Base-by-base conservation (phyloP, 2,329 filamentous ascomycete species). In the Neonectria punicea region DNA sequence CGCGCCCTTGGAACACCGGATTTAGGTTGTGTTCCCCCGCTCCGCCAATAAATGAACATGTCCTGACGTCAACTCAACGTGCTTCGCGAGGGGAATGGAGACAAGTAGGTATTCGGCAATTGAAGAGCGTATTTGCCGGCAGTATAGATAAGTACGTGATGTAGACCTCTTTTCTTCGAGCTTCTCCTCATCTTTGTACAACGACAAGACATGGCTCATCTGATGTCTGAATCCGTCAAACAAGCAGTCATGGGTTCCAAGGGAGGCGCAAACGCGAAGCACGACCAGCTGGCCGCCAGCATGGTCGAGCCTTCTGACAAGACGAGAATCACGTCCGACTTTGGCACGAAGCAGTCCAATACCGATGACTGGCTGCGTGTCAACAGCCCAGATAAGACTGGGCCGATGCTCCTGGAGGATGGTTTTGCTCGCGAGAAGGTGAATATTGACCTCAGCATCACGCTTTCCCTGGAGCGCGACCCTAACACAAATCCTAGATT, bases 341-440 rank as follows among this genome's bases (percentile, higher is more conserved):
- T 86, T 80, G 93, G 93, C 22, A 88, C 91, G 30, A 93, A 90
- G 78, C 86, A 93, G 73, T 81, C 83, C 46, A 91, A 91, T 72
- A 90, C 90, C 1, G 93, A 97, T 74, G 86, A 94, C 75, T 96
- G 92, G 93, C 82, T 97, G 58, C 88, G 87, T 57, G 84, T 90
- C 5, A 85, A 82, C 28, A 89, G 81, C 39, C 84, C 89, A 3
- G 85, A 92, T 51, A 82, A 88, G 60, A 89, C 84, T 2, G 93
- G 93, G 0, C 91, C 93, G 0, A 77, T 79, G 72, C 81, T 94
- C 0, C 77, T 96, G 3, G 92, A 96, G 74, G 93, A 96, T 68
- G 83, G 86, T 10, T 89, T 92, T 72, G 89, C 80, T 0, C 85
- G 92, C 13, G 93, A 96, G 77, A 94, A 92, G 86, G 91, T 91